Evolutionary conservation across 2,329 filamentous ascomycete species (phyloP).

Genomic region (Lasiodiplodia theobromae): DNA sequence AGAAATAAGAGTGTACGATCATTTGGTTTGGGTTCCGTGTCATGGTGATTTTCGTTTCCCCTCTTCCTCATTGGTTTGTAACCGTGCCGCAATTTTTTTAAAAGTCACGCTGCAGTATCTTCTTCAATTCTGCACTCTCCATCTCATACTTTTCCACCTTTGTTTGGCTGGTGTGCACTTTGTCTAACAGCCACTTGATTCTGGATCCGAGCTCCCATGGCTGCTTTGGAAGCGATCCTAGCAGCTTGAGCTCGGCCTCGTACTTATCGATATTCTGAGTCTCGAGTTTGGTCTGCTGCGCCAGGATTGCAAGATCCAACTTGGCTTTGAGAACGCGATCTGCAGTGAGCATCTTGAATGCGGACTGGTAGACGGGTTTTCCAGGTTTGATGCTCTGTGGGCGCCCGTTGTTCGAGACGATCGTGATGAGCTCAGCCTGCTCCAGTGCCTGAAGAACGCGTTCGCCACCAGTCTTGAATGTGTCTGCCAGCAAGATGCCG

Average conservation of each 20-base stretch:
- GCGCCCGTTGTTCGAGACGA: constrained; percentile 76
- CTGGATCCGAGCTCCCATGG: constrained; percentile 72
- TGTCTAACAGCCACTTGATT: constrained; percentile 74
- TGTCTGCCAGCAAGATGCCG: constrained; percentile 77
- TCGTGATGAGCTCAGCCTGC: constrained; percentile 83
- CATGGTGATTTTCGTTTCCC: not conserved
- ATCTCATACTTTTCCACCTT: constrained; percentile 78
- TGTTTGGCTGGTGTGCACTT: constrained; percentile 74
- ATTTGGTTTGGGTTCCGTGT: not conserved
- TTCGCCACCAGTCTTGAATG: constrained; percentile 77
- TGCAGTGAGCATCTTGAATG: constrained; percentile 74
- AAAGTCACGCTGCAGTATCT: constrained; percentile 66
- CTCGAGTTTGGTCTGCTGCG: constrained; percentile 74
- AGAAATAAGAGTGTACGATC: not conserved
- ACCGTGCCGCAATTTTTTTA: constrained; percentile 36
- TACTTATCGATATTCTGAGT: constrained; percentile 77
- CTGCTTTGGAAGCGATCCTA: constrained; percentile 74
- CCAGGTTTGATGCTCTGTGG: constrained; percentile 80
- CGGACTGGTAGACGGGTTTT: constrained; percentile 84
- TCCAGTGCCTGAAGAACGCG: constrained; percentile 79
- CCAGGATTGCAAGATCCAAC: constrained; percentile 71
- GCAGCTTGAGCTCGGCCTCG: constrained; percentile 75
- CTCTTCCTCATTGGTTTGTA: not conserved
- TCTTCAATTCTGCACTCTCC: constrained; percentile 76
- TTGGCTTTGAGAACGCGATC: constrained; percentile 77